These are phyloP conservation scores for Candida maltosa DNA, from an alignment of 805 yeast species.

Conservation along the genomic window DNA sequence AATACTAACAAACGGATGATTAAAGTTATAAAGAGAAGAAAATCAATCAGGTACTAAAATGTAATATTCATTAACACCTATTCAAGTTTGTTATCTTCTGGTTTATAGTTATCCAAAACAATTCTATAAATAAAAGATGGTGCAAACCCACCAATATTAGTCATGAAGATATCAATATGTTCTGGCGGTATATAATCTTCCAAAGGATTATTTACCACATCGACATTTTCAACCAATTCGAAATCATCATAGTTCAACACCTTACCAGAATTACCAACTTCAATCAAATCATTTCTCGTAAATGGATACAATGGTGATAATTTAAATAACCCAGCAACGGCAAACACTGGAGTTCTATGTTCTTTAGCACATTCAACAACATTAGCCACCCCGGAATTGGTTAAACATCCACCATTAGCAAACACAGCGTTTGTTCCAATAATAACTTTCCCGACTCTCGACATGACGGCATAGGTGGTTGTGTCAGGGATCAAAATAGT, in stretches of 20 bases:
- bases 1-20: no score
- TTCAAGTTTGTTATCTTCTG: constrained; percentile 70
- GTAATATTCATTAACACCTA: constrained; percentile 12
- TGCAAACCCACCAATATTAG: constrained; percentile 94
- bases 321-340: constrained; percentile 91
- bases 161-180: constrained; percentile 87
- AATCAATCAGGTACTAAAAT: constrained; percentile 1
- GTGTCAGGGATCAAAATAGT: constrained; percentile 91
- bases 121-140: constrained; percentile 95
- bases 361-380: constrained; percentile 96
- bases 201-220: constrained; percentile 77
- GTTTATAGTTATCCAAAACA: constrained; percentile 88
- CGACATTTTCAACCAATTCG: constrained; percentile 66
- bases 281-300: constrained; percentile 77
- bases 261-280: constrained; percentile 91
- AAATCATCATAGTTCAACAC: constrained; percentile 75
- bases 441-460: constrained; percentile 93
- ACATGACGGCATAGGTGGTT: constrained; percentile 92
- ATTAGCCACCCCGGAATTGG: constrained; percentile 85
- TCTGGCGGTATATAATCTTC: constrained; percentile 93
- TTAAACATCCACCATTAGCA: constrained; percentile 93
- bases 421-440: constrained; percentile 90
- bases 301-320: constrained; percentile 91
- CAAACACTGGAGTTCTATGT: constrained; percentile 93
- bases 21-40: constrained; percentile 1